Base-by-base conservation (phyloP, 768 basidiomycete genomes). In the Boletellus ananas region DNA sequence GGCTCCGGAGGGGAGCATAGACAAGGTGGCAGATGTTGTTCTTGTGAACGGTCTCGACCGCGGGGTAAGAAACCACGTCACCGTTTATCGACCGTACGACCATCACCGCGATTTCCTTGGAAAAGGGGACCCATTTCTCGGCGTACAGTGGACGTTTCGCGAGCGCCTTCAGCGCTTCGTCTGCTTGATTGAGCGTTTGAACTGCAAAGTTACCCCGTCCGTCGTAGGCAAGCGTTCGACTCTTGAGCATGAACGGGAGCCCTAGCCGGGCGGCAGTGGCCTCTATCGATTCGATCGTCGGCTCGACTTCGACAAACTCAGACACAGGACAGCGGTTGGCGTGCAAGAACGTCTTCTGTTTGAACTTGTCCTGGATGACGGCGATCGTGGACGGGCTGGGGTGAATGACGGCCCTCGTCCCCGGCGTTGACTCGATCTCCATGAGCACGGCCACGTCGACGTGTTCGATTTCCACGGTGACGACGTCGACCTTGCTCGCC, bases 391-490 rank as follows among this genome's bases (percentile, higher is more conserved):
- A 70, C 0, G 94, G 91, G 51, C 78, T 80, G 0, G 95, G 96
- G 65, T 91, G 89, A 23, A 87, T 77, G 33, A 49, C 49, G 16
- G 70, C 70, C 18, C 43, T 54, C 18, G 40, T 44, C 63, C 65
- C 58, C 3, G 29, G 12, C 66, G 68, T 12, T 50, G 64, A 46
- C 66, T 60, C 45, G 57, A 63, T 33, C 58, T 67, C 77, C 43
- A 85, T 79, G 10, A 99, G 74, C 0, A 89, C 81, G 18, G 72
- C 72, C 11, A 79, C 90, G 55, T 95, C 81, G 53, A 99, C 92
- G 61, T 99, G 96, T 70, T 99, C 95, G 31, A 97, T 98, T 74
- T 99, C 95, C 45, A 95, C 84, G 0, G 95, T 98, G 43, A 98
- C 73, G 31, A 98, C 73, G 60, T 97, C 88, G 27, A 88, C 94